Base-by-base conservation (phyloP, 306 rosid species). In the Lagenaria siceraria region DNA sequence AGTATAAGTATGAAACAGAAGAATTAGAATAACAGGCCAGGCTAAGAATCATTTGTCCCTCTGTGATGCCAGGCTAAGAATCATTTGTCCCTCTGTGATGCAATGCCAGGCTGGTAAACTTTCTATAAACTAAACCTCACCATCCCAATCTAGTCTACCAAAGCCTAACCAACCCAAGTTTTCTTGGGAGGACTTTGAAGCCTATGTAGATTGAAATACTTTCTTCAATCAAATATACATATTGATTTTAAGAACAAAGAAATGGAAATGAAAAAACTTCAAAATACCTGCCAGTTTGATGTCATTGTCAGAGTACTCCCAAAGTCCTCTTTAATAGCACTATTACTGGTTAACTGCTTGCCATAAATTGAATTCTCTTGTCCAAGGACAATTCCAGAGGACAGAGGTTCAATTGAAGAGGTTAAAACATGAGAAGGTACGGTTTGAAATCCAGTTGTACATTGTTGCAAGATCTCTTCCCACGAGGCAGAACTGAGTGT, bases 211-310 rank as follows among this genome's bases (percentile, higher is more conserved):
- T 22, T 8, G 42, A 29, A n/a, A 9, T 71, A 27, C 29, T 72
- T 72, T 9, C 15, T 72, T 49, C 19, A 46, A 49, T 17, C 43
- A 48, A 18, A 27, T 49, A 10, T 27, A 73, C 17, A 73, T 27
- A 73, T 51, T 17, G 38, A 19, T 49, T 48, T 29, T 10, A 49
- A 49, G 77, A 73, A 10, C 12, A 72, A 72, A 48, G 38, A 70
- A 40, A 46, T 27, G 13, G 58, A 25, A 71, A 29, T 71, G 38
- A 25, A 48, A 17, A 70, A 63, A 31, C 48, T 6, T 12, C 31
- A 77, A 79, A 80, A 79, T 87, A 93, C 98, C 98, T 86, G 91
- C 94, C 96, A 90, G 77, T 79, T 84, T 54, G 91, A 79, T 80
- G 83, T 81, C 61, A 83, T 77, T 78, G 91, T 68, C 80, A 73